phyloP scores from a whole-genome alignment of 2,329 filamentous ascomycete genomes.

The Pochonia chlamydosporia region DNA sequence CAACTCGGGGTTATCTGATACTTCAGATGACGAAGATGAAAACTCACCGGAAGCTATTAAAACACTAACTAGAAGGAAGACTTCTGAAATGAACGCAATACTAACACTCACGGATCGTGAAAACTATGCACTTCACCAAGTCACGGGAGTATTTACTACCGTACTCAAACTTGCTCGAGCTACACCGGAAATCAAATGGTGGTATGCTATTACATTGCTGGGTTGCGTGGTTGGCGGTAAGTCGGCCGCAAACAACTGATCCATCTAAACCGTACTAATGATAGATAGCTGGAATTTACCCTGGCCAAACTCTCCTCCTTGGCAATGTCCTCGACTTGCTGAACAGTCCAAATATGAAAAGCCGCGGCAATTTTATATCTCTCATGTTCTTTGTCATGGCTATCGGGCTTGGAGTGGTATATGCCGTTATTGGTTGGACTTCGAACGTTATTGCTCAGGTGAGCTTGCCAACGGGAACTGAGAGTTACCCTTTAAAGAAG shows the following conservation, averaged over 20 bases:
- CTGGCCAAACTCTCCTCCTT: conserved; percentile 38
- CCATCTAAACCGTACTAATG: too few species aligned
- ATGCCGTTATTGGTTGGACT: conserved; percentile 31
- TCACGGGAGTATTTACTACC: too few species aligned
- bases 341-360: conserved; percentile 23
- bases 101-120: too few species aligned
- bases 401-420: conserved; percentile 35
- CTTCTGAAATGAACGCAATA: too few species aligned
- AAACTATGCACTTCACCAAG: too few species aligned
- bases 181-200: too few species aligned
- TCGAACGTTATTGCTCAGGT: conserved; percentile 28
- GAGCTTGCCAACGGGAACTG: neutral
- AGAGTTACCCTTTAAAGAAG: neutral
- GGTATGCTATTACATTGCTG: too few species aligned
- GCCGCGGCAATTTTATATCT: conserved; percentile 44
- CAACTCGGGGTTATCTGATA: neutral
- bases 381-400: conserved; percentile 50
- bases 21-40: neutral
- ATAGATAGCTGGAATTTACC: conserved; percentile 28
- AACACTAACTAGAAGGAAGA: too few species aligned
- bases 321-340: conserved; percentile 33
- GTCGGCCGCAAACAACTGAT: too few species aligned
- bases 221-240: conserved; percentile 22
- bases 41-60: too few species aligned
- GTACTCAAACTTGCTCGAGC: too few species aligned